A percentile compares a stretch with the other conserved stretches of the same genome.
These are phyloP conservation scores for Coprinopsis sp. DNA, from an alignment of 768 basidiomycete species.

Conservation along the genomic window DNA sequence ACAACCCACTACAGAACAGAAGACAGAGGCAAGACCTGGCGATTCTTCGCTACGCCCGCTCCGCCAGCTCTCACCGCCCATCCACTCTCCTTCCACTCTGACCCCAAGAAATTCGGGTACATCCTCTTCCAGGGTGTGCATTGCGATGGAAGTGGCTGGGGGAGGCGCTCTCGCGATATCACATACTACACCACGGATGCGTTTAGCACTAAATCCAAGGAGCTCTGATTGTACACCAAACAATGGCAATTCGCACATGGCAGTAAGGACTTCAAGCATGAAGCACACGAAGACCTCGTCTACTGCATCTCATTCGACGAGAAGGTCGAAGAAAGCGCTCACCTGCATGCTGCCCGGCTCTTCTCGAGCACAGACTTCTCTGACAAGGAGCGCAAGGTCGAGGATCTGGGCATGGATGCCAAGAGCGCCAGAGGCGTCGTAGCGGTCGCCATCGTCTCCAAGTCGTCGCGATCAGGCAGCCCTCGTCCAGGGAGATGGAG, in stretches of 20 bases:
- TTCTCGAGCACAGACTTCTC: conserved; percentile 88
- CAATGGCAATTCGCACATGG: conserved; percentile 89
- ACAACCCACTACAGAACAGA: conserved; percentile 82
- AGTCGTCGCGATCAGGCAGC: conserved; percentile 88
- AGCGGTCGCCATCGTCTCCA: conserved; percentile 88
- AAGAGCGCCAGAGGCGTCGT: conserved; percentile 84
- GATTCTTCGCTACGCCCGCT: conserved; percentile 64
- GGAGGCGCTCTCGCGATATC: conserved; percentile 66
- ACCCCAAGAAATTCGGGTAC: conserved; percentile 54
- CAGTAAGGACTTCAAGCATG: conserved; percentile 74
- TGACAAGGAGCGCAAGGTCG: conserved; percentile 51
- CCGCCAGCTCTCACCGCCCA: conserved; percentile 51
- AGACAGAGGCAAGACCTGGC: conserved; percentile 87
- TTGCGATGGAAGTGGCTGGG: no score
- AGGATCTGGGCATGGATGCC: no score
- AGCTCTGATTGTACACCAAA: conserved; percentile 66
- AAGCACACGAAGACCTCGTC: conserved; percentile 65
- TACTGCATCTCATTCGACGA: conserved; percentile 75
- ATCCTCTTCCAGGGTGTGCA: no score
- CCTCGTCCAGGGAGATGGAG: conserved; percentile 70
- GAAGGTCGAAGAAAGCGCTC: conserved; percentile 39
- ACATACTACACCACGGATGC: conserved; percentile 87
- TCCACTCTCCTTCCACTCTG: conserved; percentile 87
- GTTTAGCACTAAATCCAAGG: conserved; percentile 55
- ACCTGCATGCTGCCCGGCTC: conserved; percentile 63